A percentile compares a stretch with the other conserved stretches of the same genome.
phyloP scores from a whole-genome alignment of 176 grass and related monocot genomes.

The Urochloa ruziziensis region DNA sequence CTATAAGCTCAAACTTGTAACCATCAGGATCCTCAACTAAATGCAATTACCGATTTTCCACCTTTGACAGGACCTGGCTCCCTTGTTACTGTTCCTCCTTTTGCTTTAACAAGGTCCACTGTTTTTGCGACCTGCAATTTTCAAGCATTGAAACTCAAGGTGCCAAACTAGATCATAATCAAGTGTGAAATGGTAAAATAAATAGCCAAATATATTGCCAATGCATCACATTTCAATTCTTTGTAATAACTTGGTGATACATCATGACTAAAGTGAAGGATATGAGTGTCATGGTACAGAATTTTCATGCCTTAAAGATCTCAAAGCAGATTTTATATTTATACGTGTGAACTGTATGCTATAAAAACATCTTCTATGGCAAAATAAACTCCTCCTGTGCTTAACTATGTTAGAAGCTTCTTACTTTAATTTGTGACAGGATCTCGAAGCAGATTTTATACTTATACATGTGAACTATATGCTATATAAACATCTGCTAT shows the following conservation, averaged over 20 bases:
- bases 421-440: no score
- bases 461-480: neutral
- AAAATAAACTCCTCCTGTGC: no score
- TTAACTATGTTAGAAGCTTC: no score
- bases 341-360: neutral
- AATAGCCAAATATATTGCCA: neutral
- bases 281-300: neutral
- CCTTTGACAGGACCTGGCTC: conserved; percentile 90
- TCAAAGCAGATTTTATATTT: neutral
- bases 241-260: neutral
- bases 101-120: conserved; percentile 92
- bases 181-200: neutral
- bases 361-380: neutral
- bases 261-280: neutral
- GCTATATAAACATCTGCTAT: neutral
- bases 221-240: neutral
- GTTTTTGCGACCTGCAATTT: conserved; percentile 76
- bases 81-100: conserved; percentile 85
- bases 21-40: conserved; percentile 95
- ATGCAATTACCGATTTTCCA: conserved; percentile 78
- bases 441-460: neutral
- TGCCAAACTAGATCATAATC: neutral
- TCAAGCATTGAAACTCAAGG: conserved; percentile 23
- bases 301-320: neutral
- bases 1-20: conserved; percentile 94